These are phyloP conservation scores for Seiridium cupressi DNA, from an alignment of 2,329 filamentous ascomycete species.

Conservation along the genomic window DNA sequence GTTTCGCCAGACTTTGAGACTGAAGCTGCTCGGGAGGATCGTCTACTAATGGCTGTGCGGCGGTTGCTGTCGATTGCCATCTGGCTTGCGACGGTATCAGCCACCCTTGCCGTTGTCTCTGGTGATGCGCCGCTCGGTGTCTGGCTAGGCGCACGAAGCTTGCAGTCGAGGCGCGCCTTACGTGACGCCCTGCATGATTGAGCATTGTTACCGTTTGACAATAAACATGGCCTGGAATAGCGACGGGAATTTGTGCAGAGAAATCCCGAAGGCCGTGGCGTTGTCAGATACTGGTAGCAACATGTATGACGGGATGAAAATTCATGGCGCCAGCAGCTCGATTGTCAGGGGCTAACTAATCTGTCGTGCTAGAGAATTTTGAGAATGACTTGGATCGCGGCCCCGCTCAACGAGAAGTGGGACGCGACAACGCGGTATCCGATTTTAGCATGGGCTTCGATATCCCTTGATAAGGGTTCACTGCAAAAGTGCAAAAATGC, in stretches of 20 bases:
- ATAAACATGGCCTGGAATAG: constrained; percentile 17
- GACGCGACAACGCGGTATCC: background rate
- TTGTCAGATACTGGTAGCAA: background rate
- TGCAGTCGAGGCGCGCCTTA: constrained; percentile 39
- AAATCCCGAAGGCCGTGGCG: background rate
- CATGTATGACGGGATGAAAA: background rate
- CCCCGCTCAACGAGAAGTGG: background rate
- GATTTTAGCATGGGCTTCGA: too few species aligned
- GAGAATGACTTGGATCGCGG: background rate
- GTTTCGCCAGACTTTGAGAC: constrained; percentile 32
- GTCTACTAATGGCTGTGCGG: constrained; percentile 14
- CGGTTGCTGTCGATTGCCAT: constrained; percentile 41
- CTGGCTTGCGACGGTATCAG: constrained; percentile 31
- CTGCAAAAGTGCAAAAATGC: background rate
- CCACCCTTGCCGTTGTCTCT: constrained; percentile 29
- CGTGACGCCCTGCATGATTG: constrained; percentile 32
- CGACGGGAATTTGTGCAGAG: too few species aligned
- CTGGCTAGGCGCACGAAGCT: constrained; percentile 52
- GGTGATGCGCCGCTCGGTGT: constrained; percentile 37
- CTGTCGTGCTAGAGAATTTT: background rate
- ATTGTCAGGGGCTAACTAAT: background rate
- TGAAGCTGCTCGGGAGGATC: constrained; percentile 11
- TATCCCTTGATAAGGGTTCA: background rate
- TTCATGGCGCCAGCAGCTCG: background rate
- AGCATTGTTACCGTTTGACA: constrained; percentile 34